A percentile compares a stretch with the other conserved stretches of the same genome.
phyloP scores from a whole-genome alignment of 768 basidiomycete genomes.

The Ramaria sp. region DNA sequence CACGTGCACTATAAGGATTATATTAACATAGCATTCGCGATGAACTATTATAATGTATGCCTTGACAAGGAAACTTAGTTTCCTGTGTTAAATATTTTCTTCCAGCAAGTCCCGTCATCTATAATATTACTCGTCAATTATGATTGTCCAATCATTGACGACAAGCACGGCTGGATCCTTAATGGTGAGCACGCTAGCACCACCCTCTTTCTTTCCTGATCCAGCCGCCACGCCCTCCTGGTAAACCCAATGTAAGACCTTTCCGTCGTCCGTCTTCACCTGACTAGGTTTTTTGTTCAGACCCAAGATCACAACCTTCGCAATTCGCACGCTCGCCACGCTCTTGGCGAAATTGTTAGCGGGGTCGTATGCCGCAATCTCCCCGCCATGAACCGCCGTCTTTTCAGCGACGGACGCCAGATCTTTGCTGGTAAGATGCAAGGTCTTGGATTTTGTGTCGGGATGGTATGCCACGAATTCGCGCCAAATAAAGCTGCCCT shows the following conservation, averaged over 20 bases:
- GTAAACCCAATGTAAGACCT: slow-evolving; percentile 60
- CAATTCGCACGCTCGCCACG: background rate
- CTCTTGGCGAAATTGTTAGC: slow-evolving; percentile 32
- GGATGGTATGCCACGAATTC: slow-evolving; percentile 47
- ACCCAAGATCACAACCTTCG: slow-evolving; percentile 6
- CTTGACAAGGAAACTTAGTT: too few species aligned
- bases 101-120: background rate
- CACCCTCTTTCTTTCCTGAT: slow-evolving; percentile 48
- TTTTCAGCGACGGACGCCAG: slow-evolving; percentile 26
- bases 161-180: slow-evolving; percentile 60
- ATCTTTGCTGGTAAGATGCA: slow-evolving; percentile 42
- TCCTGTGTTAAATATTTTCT: too few species aligned
- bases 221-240: slow-evolving; percentile 43
- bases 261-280: slow-evolving; percentile 41
- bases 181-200: slow-evolving; percentile 61
- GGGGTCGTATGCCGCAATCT: slow-evolving; percentile 38
- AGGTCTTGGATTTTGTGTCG: slow-evolving; percentile 30
- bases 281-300: slow-evolving; percentile 32
- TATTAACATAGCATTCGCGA: too few species aligned
- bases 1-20: too few species aligned
- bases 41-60: too few species aligned
- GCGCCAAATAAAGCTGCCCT: slow-evolving; percentile 81
- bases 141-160: slow-evolving; percentile 54
- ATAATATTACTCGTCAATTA: slow-evolving; percentile 5
- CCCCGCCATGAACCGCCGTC: slow-evolving; percentile 42